Base-by-base conservation (phyloP, 148 eudicot genomes). In the Heliosperma pusillum region DNA sequence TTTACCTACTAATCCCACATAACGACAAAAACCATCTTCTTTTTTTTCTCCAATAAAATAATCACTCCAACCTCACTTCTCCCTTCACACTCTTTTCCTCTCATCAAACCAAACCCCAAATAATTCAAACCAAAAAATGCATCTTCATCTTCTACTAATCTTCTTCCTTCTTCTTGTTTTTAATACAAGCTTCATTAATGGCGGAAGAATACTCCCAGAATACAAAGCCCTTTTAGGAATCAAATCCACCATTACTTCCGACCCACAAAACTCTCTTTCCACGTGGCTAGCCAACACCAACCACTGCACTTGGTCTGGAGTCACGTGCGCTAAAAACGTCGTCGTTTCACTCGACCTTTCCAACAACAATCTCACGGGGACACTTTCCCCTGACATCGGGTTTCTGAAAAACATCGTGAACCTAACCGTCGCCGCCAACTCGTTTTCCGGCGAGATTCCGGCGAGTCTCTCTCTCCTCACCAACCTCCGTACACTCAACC, bases 261-360 rank as follows among this genome's bases (percentile, higher is more conserved):
- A 86, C 80, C 86, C 95, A 2, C 83, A 84, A 17, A 36, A 80
- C 16, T 60, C 88, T 3, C 87, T 94, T 45, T 79, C 93, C 55
- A 76, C 95, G 0, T 94, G 98, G 98, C 70, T 61, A 78, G 10
- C 77, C 66, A 26, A 85, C 45, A 85, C 91, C 65, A 55, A 72
- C 69, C 86, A 89, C 83, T 94, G 97, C 77, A 61, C 86, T 0
- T 93, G 97, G 97, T 6, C 52, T 0, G 89, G 89, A 5, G 82
- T 94, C 77, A 80, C 84, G 36, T 94, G 98, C 80, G 85, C 82
- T 67, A 70, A 26, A 27, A 84, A 73, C 61, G 80, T 73, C 73
- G 92, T 93, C 33, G 80, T 76, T 3, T 74, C 85, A 1, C 78
- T 94, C 12, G 82, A 88, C 64, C 66, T 94, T 69, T 82, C 97